These are phyloP conservation scores for Talinum fruticosum DNA, from an alignment of 148 eudicot genomes.

Conservation along the genomic window DNA sequence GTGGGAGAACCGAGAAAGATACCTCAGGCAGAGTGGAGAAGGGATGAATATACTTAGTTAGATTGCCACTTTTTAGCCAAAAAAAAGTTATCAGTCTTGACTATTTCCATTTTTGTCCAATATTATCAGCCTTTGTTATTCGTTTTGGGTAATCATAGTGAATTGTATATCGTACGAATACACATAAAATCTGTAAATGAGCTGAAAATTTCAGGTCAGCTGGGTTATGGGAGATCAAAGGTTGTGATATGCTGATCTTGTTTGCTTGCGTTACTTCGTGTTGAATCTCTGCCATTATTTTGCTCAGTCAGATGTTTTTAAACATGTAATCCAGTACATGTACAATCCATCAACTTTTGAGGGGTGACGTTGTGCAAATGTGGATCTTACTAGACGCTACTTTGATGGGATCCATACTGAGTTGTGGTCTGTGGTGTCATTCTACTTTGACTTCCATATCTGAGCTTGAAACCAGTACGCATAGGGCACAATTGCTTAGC, in stretches of 20 bases:
- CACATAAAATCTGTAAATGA: slow-evolving; percentile 27
- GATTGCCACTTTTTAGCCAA: neutral
- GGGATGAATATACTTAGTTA: neutral
- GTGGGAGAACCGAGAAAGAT: neutral
- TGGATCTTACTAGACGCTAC: too few relatives aligned
- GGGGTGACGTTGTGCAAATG: too few relatives aligned
- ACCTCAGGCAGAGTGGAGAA: neutral
- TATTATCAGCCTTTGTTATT: slow-evolving; percentile 3
- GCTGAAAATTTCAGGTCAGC: neutral
- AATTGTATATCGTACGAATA: slow-evolving; percentile 10
- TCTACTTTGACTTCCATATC: too few relatives aligned
- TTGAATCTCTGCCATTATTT: neutral
- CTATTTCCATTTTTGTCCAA: slow-evolving; percentile 2
- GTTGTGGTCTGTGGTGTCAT: too few relatives aligned
- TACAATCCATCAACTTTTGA: too few relatives aligned
- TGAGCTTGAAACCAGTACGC: too few relatives aligned
- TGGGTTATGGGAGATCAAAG: neutral
- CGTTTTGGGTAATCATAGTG: slow-evolving; percentile 3
- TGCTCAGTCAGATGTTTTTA: neutral
- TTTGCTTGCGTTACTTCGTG: neutral
- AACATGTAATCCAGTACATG: too few relatives aligned
- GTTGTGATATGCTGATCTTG: neutral
- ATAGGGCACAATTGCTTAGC: too few relatives aligned
- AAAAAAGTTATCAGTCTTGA: neutral
- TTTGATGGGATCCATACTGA: too few relatives aligned